Evolutionary conservation across 345 rosid species (phyloP).

Genomic region (Populus deltoides): DNA sequence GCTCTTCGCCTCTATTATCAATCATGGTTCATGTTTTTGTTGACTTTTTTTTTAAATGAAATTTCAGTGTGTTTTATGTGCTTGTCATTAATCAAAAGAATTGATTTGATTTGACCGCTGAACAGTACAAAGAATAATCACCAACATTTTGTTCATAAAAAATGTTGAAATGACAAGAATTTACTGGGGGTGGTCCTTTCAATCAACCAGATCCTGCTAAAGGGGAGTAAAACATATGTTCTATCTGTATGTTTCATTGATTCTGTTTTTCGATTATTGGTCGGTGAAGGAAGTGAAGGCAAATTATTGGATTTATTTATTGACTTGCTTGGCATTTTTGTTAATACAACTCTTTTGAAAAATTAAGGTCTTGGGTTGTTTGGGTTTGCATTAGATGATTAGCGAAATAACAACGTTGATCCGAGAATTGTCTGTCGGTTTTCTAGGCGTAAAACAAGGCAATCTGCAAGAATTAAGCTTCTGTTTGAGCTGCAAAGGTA

Average conservation of each 20-base stretch:
- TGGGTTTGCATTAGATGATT: not conserved
- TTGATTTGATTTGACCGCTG: too few relatives aligned
- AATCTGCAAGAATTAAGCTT: not conserved
- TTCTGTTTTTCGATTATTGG: not conserved
- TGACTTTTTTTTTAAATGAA: not conserved
- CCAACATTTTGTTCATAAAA: not conserved
- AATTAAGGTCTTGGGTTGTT: not conserved
- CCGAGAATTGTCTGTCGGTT: not conserved
- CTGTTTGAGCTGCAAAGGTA: not conserved
- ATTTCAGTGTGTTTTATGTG: not conserved
- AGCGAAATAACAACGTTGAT: not conserved
- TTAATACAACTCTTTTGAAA: too few relatives aligned
- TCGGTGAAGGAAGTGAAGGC: not conserved
- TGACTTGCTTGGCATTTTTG: too few relatives aligned
- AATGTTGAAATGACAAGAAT: not conserved
- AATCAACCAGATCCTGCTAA: not conserved
- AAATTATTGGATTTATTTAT: not conserved
- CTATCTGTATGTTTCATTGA: not conserved
- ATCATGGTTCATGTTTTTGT: not conserved
- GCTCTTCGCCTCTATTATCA: not conserved
- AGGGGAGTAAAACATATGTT: not conserved
- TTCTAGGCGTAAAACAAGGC: not conserved
- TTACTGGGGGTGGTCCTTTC: not conserved
- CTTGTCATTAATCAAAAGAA: not conserved
- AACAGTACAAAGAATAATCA: too few relatives aligned